Percentiles rank a stretch among this genome's conserved stretches.
Conservation (phyloP, 2,329 filamentous ascomycete species). For the Alternaria tenuissima region DNA sequence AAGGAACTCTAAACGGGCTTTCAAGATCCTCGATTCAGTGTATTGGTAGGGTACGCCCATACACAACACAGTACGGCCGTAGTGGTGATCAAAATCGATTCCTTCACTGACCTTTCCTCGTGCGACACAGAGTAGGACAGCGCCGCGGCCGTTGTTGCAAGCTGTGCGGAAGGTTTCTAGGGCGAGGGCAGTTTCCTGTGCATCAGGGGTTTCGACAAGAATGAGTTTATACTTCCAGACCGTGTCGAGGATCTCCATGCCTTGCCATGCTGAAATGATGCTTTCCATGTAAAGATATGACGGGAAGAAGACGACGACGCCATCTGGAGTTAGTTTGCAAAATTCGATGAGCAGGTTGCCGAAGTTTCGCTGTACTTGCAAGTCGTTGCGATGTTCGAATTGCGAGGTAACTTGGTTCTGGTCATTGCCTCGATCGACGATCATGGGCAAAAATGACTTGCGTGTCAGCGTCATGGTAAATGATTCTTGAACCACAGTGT, state of each 20-base stretch:
- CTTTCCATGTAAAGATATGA: constrained; percentile 99
- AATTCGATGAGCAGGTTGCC: constrained; percentile 94
- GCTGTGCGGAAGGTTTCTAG: constrained; percentile 97
- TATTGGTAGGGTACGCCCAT: constrained; percentile 99
- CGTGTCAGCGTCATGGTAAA: constrained; percentile 96
- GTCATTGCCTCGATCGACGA: constrained; percentile 93
- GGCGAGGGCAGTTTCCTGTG: constrained; percentile 94
- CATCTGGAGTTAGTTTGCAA: constrained; percentile 93
- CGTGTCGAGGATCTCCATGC: constrained; percentile 95
- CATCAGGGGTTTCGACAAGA: constrained; percentile 95
- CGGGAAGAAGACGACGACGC: constrained; percentile 98
- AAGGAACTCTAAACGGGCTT: constrained; percentile 94
- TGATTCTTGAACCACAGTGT: constrained; percentile 92
- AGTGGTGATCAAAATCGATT: constrained; percentile 99
- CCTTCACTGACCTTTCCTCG: constrained; percentile 97
- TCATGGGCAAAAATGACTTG: constrained; percentile 96
- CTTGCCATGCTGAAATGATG: constrained; percentile 99
- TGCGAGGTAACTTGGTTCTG: constrained; percentile 92
- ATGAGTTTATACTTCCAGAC: constrained; percentile 99
- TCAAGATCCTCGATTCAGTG: constrained; percentile 95
- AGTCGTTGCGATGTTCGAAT: constrained; percentile 95
- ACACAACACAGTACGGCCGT: constrained; percentile 92
- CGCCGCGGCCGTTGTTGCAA: constrained; percentile 95
- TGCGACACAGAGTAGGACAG: constrained; percentile 91
- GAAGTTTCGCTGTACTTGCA: constrained; percentile 96